A percentile compares a stretch with the other conserved stretches of the same genome.
These are phyloP conservation scores for Linnemannia elongata DNA, from an alignment of 192 early-diverging fungal genomes.

Conservation along the genomic window DNA sequence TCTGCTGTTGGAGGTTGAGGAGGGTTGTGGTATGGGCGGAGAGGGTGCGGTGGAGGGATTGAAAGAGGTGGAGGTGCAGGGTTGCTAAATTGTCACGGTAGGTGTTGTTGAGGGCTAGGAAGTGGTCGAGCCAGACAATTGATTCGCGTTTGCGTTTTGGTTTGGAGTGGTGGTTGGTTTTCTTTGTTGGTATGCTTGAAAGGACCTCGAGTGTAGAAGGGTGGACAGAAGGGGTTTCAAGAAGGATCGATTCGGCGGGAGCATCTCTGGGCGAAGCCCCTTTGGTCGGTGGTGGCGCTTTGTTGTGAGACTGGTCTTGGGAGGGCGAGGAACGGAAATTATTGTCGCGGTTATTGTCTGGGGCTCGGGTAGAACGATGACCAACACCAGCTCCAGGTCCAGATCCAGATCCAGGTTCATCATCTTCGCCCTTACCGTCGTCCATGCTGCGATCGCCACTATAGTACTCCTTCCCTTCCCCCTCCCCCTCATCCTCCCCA, in stretches of 20 bases:
- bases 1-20: background rate
- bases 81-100: conserved; percentile 8
- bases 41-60: background rate
- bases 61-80: conserved; percentile 3
- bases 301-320: background rate
- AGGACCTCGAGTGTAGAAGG: too few relatives aligned
- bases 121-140: background rate
- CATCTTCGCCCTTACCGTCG: background rate
- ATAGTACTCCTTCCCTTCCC: background rate
- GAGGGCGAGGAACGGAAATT: background rate
- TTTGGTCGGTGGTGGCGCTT: background rate
- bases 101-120: background rate
- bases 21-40: background rate
- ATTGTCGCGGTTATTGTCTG: background rate
- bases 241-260: too few relatives aligned
- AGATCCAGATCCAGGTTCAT: background rate
- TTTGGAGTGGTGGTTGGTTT: background rate
- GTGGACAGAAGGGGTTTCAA: too few relatives aligned
- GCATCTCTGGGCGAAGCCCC: too few relatives aligned
- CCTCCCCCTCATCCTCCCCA: background rate
- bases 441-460: background rate
- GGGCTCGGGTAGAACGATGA: background rate
- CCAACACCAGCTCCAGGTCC: background rate
- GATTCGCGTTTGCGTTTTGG: background rate
- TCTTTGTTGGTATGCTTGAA: too few relatives aligned